A percentile compares a stretch with the other conserved stretches of the same genome.
phyloP scores from a whole-genome alignment of 257 asterid genomes.

The Solanum lycopersicoides region DNA sequence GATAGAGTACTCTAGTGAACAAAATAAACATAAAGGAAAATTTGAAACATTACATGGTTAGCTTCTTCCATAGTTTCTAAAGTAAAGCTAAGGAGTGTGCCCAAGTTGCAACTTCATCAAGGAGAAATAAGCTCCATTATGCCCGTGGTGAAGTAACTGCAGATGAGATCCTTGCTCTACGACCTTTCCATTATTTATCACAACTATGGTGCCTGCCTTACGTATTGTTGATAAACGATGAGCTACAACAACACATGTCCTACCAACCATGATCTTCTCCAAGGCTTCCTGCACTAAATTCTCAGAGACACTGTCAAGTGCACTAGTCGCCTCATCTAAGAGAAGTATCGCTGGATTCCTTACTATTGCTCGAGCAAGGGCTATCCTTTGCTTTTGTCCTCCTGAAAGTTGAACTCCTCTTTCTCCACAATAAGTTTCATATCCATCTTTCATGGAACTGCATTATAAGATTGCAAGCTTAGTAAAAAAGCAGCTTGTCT shows the following conservation, averaged over 20 bases:
- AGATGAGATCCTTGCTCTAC: slow-evolving; percentile 37
- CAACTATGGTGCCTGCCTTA: not conserved
- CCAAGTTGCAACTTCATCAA: slow-evolving; percentile 28
- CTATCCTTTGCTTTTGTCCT: not conserved
- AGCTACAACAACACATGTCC: slow-evolving; percentile 41
- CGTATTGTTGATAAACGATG: slow-evolving; percentile 20
- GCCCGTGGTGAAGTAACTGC: slow-evolving; percentile 28
- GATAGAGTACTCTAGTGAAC: not conserved
- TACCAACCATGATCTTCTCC: slow-evolving; percentile 38
- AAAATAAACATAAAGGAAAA: not conserved
- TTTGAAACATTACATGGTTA: not conserved
- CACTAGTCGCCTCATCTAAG: not conserved
- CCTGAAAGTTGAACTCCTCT: not conserved
- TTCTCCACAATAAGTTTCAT: not conserved
- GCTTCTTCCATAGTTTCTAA: not conserved
- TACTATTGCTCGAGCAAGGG: not conserved
- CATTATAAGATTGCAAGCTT: not conserved
- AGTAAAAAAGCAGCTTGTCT: slow-evolving; percentile 13
- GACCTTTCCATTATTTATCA: not conserved
- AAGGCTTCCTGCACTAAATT: slow-evolving; percentile 34
- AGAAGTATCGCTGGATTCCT: not conserved
- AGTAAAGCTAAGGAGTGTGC: not conserved
- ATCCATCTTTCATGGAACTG: not conserved
- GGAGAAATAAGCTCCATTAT: slow-evolving; percentile 27
- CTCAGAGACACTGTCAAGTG: not conserved